phyloP scores from a whole-genome alignment of 495 filamentous ascomycete species.

The Xylaria curta region DNA sequence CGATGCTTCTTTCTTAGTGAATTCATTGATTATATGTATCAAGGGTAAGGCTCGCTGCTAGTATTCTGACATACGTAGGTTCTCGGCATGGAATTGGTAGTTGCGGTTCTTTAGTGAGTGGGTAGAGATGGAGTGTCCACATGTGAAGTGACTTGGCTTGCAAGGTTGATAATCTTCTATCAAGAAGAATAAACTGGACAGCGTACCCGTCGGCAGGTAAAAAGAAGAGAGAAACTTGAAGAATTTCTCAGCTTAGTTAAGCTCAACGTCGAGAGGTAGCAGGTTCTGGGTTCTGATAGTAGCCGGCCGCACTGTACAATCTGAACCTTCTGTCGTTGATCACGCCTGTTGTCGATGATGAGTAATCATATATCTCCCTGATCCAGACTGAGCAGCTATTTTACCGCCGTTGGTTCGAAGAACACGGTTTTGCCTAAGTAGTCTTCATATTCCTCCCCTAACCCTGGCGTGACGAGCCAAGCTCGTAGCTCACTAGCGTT shows the following conservation, averaged over 20 bases:
- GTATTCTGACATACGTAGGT: not conserved
- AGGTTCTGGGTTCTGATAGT: not conserved
- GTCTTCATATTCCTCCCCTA: not conserved
- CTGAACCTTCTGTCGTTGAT: not conserved
- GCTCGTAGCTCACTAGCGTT: not conserved
- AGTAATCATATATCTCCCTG: not conserved
- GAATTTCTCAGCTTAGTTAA: too few relatives aligned
- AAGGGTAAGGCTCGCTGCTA: not conserved
- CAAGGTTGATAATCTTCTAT: too few relatives aligned
- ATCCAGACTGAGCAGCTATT: not conserved
- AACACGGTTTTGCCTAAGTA: not conserved
- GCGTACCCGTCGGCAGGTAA: too few relatives aligned
- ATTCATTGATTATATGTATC: not conserved
- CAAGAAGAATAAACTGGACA: too few relatives aligned
- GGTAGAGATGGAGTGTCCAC: not conserved
- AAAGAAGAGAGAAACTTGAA: too few relatives aligned
- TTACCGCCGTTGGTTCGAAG: not conserved
- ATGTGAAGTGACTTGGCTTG: not conserved
- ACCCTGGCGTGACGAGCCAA: not conserved
- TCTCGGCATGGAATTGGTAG: not conserved
- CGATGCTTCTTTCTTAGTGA: not conserved
- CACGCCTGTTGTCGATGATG: not conserved
- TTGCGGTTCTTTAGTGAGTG: not conserved
- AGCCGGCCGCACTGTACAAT: not conserved
- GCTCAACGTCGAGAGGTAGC: too few relatives aligned